Evolutionary conservation across 2,329 filamentous ascomycete species (phyloP), one percentile per base, ranked within the genome.

Genomic region (Aspergillus sp.): DNA sequence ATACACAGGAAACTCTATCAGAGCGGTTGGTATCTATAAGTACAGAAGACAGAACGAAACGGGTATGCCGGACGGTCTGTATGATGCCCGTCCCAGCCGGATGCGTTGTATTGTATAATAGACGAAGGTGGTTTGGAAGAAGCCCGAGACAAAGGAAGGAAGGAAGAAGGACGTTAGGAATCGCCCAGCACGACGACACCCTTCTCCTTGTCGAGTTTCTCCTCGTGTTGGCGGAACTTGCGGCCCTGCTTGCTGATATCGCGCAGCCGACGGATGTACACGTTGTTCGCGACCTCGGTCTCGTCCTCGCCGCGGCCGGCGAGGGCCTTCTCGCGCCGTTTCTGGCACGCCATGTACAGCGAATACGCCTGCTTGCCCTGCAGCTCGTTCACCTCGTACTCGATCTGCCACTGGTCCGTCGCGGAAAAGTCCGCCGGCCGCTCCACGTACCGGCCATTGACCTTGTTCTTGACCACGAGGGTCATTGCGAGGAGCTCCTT

Each of bases 361-460:
- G 51, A 70, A 54, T 69, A 70, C 1, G 81, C 82, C 9, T 76
- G 73, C 0, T 57, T 40, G 2, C 70, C 58, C 0, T 71, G 48
- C 2, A 91, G 75, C 58, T 92, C 88, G 43, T 81, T 79, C 45
- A 97, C 73, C 32, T 85, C 80, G 71, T 96, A 97, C 61, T 94
- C 84, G n/a, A 97, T 76, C 0, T 74, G 69, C 92, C 92, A 97
- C 6, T 74, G 64, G 58, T 84, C 79, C 0, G 62, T 17, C 13
- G 62, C 29, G 0, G 47, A 69, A 43, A 87, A 67, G 0, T 77
- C 60, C 1, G 71, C 58, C 0, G 91, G 88, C 3, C 91, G 85
- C 0, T 75, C 65, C 1, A 90, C 82, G 49, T 81, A 80, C 11
- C 75, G 49, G 16, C 82, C 86, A 64, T 94, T 87, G 49, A 96